These are phyloP conservation scores for Phytophthora palmivora DNA, from an alignment of 352 stramenopile genomes.

Conservation along the genomic window DNA sequence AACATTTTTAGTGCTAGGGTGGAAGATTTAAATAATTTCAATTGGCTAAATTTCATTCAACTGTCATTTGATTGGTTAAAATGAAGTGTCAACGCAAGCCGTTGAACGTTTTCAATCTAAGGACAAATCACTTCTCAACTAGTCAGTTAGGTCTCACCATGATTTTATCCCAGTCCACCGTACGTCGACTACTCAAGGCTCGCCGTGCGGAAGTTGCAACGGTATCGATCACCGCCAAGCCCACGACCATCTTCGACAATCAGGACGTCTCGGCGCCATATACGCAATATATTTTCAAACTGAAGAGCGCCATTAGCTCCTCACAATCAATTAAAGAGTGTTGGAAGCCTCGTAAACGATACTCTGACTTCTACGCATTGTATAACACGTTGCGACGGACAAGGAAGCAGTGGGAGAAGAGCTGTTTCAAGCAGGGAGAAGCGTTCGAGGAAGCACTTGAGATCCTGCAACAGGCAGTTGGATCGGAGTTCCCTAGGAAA, in stretches of 20 bases:
- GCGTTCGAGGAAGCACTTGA: conserved; percentile 13
- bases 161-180: conserved; percentile 1
- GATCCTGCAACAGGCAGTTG: conserved; percentile 19
- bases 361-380: conserved; percentile 34
- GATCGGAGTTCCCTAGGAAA: conserved; percentile 34
- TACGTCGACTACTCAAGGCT: conserved; percentile 32
- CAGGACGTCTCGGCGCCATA: conserved; percentile 35
- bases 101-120: too few relatives aligned
- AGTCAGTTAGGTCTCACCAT: not conserved
- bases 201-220: conserved; percentile 22
- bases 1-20: too few relatives aligned
- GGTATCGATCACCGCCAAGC: conserved; percentile 26
- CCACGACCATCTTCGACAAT: conserved; percentile 30
- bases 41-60: too few relatives aligned
- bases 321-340: conserved; percentile 14
- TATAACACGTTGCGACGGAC: conserved; percentile 21
- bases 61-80: conserved; percentile 9
- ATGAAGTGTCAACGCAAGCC: not conserved
- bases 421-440: conserved; percentile 25
- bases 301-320: conserved; percentile 10
- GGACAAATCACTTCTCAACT: conserved; percentile 20
- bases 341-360: conserved; percentile 38
- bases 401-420: conserved; percentile 21
- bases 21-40: conserved; percentile 18
- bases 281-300: conserved; percentile 39